phyloP scores from a whole-genome alignment of 2,329 filamentous ascomycete species.

The Cercospora zeae-maydis region DNA sequence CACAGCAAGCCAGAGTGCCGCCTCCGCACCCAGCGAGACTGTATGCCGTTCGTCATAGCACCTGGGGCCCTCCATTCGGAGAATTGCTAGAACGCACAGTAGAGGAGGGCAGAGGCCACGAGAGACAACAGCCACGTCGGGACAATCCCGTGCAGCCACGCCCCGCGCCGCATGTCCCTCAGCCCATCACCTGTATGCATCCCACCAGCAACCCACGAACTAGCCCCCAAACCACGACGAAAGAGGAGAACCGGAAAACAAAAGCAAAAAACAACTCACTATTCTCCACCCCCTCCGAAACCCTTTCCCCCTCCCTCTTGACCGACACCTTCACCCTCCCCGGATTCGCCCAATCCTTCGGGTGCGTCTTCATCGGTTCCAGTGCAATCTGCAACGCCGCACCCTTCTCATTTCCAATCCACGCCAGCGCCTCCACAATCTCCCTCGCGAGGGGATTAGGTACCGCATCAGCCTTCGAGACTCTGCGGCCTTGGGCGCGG shows the following conservation, averaged over 20 bases:
- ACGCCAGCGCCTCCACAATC: constrained; percentile 79
- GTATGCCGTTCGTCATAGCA: too few species aligned
- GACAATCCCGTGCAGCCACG: too few species aligned
- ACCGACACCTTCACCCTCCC: constrained; percentile 80
- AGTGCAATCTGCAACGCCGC: constrained; percentile 66
- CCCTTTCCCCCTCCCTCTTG: constrained; percentile 55
- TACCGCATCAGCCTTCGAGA: constrained; percentile 68
- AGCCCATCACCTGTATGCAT: too few species aligned
- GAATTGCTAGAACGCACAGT: too few species aligned
- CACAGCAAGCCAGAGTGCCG: too few species aligned
- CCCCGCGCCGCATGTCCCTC: too few species aligned
- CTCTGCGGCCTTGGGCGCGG: constrained; percentile 76
- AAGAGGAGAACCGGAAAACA: too few species aligned
- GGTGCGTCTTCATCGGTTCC: constrained; percentile 88
- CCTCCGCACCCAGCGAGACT: too few species aligned
- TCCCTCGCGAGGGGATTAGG: constrained; percentile 82
- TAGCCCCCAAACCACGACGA: background rate
- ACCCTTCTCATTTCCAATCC: constrained; percentile 44
- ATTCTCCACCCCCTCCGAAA: constrained; percentile 57
- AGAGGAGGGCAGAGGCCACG: too few species aligned
- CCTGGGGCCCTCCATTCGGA: too few species aligned
- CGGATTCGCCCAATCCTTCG: constrained; percentile 96
- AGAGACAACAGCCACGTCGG: too few species aligned
- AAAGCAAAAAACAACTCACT: constrained; percentile 48
- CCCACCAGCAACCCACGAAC: too few species aligned